Conservation (phyloP, 2,329 filamentous ascomycete genomes). For the Sarocladium strictum region DNA sequence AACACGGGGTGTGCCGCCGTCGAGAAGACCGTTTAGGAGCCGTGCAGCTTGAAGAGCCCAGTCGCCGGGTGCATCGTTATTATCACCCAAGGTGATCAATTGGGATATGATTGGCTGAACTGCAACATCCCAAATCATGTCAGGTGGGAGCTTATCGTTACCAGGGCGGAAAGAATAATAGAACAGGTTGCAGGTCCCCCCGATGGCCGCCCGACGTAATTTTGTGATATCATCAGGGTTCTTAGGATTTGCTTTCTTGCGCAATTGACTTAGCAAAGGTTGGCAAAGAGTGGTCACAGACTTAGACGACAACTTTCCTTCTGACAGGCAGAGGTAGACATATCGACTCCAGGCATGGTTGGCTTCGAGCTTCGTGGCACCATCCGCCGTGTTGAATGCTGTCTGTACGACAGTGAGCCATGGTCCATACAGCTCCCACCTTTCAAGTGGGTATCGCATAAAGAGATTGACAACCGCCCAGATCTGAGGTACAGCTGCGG, state of each 20-base stretch:
- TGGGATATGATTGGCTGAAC: slow-evolving; percentile 58
- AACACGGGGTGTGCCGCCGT: slow-evolving; percentile 48
- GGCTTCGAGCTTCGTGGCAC: slow-evolving; percentile 65
- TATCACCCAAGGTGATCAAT: slow-evolving; percentile 38
- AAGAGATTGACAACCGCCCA: slow-evolving; percentile 82
- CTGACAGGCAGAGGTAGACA: slow-evolving; percentile 65
- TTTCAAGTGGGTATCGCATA: slow-evolving; percentile 58
- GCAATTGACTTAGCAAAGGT: slow-evolving; percentile 63
- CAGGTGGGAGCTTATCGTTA: slow-evolving; percentile 52
- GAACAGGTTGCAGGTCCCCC: slow-evolving; percentile 71
- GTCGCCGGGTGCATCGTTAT: slow-evolving; percentile 37
- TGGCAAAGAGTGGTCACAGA: slow-evolving; percentile 46
- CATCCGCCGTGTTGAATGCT: slow-evolving; percentile 77
- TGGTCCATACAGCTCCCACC: slow-evolving; percentile 66
- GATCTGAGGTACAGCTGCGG: slow-evolving; percentile 69
- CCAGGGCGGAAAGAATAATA: slow-evolving; percentile 78
- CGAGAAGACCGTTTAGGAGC: slow-evolving; percentile 67
- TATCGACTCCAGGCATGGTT: slow-evolving; percentile 84
- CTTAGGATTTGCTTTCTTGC: slow-evolving; percentile 54
- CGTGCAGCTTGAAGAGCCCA: slow-evolving; percentile 54
- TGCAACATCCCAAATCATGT: slow-evolving; percentile 72
- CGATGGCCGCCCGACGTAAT: slow-evolving; percentile 52
- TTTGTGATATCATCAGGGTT: slow-evolving; percentile 43
- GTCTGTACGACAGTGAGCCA: slow-evolving; percentile 77
- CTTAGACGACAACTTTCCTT: slow-evolving; percentile 46